These are phyloP conservation scores for Deinandra increscens DNA, from an alignment of 129 eudicot species.

Conservation along the genomic window DNA sequence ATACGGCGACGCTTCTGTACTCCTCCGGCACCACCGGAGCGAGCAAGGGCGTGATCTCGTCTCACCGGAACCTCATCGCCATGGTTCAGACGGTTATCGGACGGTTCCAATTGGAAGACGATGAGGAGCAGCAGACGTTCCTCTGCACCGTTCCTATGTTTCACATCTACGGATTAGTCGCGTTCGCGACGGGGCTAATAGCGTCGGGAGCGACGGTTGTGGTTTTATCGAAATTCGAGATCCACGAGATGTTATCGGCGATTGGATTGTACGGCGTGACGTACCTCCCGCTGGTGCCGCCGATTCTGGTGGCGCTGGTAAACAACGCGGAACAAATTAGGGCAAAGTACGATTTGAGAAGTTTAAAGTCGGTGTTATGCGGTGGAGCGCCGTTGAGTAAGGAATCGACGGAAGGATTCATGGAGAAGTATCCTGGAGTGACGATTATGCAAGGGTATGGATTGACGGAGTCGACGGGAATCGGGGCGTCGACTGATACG, in stretches of 20 bases:
- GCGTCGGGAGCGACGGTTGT: slow-evolving; percentile 87
- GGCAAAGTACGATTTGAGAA: slow-evolving; percentile 50
- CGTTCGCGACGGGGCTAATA: slow-evolving; percentile 71
- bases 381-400: slow-evolving; percentile 98
- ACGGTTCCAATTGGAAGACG: slow-evolving; percentile 45
- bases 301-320: slow-evolving; percentile 73
- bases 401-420: slow-evolving; percentile 81
- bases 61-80: slow-evolving; percentile 76
- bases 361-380: slow-evolving; percentile 47
- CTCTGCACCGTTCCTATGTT: slow-evolving; percentile 97
- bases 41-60: slow-evolving; percentile 92
- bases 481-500: slow-evolving; percentile 85
- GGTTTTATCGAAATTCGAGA: slow-evolving; percentile 72
- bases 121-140: slow-evolving; percentile 38
- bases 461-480: slow-evolving; percentile 83
- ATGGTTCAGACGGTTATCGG: slow-evolving; percentile 64
- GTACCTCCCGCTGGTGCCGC: slow-evolving; percentile 86
- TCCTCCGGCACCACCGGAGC: slow-evolving; percentile 96
- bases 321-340: slow-evolving; percentile 58
- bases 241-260: slow-evolving; percentile 69
- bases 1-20: slow-evolving; percentile 79
- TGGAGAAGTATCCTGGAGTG: slow-evolving; percentile 64
- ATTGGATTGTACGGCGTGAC: slow-evolving; percentile 53
- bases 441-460: slow-evolving; percentile 88
- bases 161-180: slow-evolving; percentile 89